Percentiles rank a stretch among this genome's conserved stretches.
Conservation (phyloP, 2,329 filamentous ascomycete species). For the Fusarium sp. region DNA sequence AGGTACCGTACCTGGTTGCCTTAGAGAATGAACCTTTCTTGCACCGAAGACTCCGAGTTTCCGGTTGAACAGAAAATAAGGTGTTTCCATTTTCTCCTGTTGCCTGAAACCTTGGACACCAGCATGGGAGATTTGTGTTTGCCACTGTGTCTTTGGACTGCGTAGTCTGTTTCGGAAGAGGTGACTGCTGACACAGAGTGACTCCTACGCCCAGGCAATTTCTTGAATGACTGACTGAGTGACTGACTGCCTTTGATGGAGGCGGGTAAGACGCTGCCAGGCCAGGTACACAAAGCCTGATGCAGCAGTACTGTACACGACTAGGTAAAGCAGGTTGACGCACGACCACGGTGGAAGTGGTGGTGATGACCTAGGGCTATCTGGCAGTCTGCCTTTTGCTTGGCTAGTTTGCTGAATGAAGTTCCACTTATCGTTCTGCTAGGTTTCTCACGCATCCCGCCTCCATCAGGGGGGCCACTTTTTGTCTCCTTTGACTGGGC, state of each 20-base stretch:
- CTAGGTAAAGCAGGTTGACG: slow-evolving; percentile 29
- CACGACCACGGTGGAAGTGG: slow-evolving; percentile 42
- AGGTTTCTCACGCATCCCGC: slow-evolving; percentile 38
- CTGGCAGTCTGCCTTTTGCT: slow-evolving; percentile 25
- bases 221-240: slow-evolving; percentile 7
- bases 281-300: slow-evolving; percentile 15
- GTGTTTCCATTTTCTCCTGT: not conserved
- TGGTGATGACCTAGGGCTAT: slow-evolving; percentile 34
- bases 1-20: slow-evolving; percentile 17
- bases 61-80: slow-evolving; percentile 6
- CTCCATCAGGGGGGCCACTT: slow-evolving; percentile 29
- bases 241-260: slow-evolving; percentile 14
- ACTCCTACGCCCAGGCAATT: not conserved
- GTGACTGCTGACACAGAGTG: slow-evolving; percentile 9
- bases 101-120: not conserved
- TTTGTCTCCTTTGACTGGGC: slow-evolving; percentile 17
- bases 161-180: not conserved
- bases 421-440: slow-evolving; percentile 36
- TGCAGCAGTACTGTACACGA: slow-evolving; percentile 9
- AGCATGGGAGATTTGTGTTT: not conserved
- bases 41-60: slow-evolving; percentile 37
- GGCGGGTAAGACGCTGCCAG: slow-evolving; percentile 24
- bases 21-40: slow-evolving; percentile 33
- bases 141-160: not conserved
- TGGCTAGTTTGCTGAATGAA: slow-evolving; percentile 33